Percentiles rank a stretch among this genome's conserved stretches.
Conservation (phyloP, 306 rosid genomes). For the Dryas octopetala region DNA sequence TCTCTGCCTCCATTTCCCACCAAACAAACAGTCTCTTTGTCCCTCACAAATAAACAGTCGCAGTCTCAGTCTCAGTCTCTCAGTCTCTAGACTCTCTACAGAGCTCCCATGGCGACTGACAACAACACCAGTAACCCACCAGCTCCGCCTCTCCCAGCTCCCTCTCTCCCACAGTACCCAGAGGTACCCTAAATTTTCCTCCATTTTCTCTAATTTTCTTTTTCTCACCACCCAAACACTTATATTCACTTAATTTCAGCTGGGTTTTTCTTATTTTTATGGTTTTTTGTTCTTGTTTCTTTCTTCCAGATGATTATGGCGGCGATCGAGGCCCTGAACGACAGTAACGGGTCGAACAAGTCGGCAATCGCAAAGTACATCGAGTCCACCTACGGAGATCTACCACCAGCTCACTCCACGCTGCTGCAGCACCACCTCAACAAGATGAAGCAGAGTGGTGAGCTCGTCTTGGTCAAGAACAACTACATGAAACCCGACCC, state of each 20-base stretch:
- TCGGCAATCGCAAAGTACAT: constrained; percentile 44
- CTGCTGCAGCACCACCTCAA: constrained; percentile 42
- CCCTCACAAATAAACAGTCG: background rate
- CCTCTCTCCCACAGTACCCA: constrained; percentile 38
- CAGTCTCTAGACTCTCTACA: background rate
- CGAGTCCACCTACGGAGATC: constrained; percentile 41
- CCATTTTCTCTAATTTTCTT: background rate
- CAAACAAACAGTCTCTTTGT: constrained; percentile 9
- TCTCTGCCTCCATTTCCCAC: constrained; percentile 25
- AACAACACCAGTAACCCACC: constrained; percentile 23
- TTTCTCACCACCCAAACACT: background rate
- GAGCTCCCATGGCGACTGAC: constrained; percentile 39
- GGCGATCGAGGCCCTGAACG: constrained; percentile 47
- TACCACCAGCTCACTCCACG: constrained; percentile 36
- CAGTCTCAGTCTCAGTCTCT: background rate
- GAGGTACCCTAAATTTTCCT: constrained; percentile 34
- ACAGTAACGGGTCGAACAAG: constrained; percentile 39
- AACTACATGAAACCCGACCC: constrained; percentile 54
- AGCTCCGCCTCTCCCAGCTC: constrained; percentile 11
- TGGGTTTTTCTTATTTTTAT: background rate
- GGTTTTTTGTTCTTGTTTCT: background rate
- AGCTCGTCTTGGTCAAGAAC: constrained; percentile 43
- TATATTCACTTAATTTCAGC: background rate
- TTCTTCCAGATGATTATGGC: constrained; percentile 43
- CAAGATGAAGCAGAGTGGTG: constrained; percentile 42